Evolutionary conservation across 805 yeast genomes (phyloP), one percentile per base, ranked within the genome.

Genomic region (Saccharomycopsis fermentans): DNA sequence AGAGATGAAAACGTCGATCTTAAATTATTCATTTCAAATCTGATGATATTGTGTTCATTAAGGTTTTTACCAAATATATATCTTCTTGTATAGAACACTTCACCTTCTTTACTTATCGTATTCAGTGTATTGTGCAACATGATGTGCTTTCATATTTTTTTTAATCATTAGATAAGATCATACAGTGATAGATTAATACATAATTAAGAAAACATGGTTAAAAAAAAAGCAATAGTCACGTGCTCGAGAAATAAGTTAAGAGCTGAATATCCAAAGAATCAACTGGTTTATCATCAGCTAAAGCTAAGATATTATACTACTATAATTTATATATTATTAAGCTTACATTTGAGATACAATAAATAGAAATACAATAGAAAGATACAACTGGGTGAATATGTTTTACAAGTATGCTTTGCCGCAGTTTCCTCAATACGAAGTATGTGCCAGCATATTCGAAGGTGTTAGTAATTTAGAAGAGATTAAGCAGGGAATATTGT

Each of bases 1-100:
- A 91, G 79, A 8, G 90, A 84, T 59, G 94, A 84, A 61, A 90
- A 73, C 24, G 87, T 85, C 39, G 96, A 87, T 68, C 96, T 81
- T 37, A 88, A 74, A 74, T 62, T 56, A 36, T 57, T 61, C 62
- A 61, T 61, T 4, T 43, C 17, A 11, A 32, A 9, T 32, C 12
- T 32, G 35, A 2, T 43, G 48, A n/a, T 17, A n/a, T 4, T 54
- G 36, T 12, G 11, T 43, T 8, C 12, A 21, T 43, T 43, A 17
- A 27, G n/a, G 19, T 17, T 21, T 51, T 12, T 51, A n/a, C 24
- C 35, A 27, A n/a, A 12, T 51, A 14, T 6, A 14, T 17, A 16
- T 19, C 17, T n/a, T 6, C 36, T 21, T 17, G 4, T 51, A 24
- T 24, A 21, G n/a, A 43, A 43, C 21, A 37, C 26, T 50, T 50